Percentiles rank a stretch among this genome's conserved stretches.
phyloP scores from a whole-genome alignment of 495 filamentous ascomycete species.

The Aspergillus egyptiacus region DNA sequence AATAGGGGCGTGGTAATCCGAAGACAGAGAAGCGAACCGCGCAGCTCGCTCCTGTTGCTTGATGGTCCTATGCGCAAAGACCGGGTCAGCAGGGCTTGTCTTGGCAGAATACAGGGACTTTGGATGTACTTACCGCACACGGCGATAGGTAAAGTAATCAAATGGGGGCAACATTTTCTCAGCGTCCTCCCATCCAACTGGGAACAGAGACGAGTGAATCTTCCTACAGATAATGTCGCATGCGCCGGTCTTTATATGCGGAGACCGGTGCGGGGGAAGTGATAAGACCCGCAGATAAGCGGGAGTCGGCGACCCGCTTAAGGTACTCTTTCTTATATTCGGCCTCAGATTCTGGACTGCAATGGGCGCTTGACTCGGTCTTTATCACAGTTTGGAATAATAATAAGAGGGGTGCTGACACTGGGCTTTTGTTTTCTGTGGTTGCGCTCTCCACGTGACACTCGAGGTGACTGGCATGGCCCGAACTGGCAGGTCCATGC shows the following conservation, averaged over 20 bases:
- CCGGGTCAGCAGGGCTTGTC: not conserved
- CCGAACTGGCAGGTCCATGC: constrained; percentile 21
- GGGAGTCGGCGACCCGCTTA: constrained; percentile 2
- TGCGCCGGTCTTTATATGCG: constrained; percentile 25
- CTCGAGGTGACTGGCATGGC: not conserved
- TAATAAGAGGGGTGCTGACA: not conserved
- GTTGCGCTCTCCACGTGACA: constrained; percentile 10
- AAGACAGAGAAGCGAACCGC: constrained; percentile 60
- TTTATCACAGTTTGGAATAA: too few species aligned
- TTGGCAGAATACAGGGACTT: not conserved
- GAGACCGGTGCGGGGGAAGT: constrained; percentile 24
- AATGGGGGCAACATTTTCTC: constrained; percentile 50
- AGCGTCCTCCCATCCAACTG: not conserved
- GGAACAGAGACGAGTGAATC: not conserved
- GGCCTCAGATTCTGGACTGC: too few species aligned
- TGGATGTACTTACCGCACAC: constrained; percentile 41
- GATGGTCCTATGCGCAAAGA: constrained; percentile 49
- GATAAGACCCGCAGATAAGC: constrained; percentile 28
- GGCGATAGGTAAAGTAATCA: constrained; percentile 53
- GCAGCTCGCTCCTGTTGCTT: constrained; percentile 72
- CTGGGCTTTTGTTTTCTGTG: not conserved
- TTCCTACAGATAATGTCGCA: constrained; percentile 2
- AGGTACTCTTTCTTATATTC: too few species aligned
- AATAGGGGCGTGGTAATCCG: constrained; percentile 59
- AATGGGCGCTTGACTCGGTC: too few species aligned